Evolutionary conservation across 129 eudicot genomes (phyloP).

Genomic region (Tanacetum coccineum): DNA sequence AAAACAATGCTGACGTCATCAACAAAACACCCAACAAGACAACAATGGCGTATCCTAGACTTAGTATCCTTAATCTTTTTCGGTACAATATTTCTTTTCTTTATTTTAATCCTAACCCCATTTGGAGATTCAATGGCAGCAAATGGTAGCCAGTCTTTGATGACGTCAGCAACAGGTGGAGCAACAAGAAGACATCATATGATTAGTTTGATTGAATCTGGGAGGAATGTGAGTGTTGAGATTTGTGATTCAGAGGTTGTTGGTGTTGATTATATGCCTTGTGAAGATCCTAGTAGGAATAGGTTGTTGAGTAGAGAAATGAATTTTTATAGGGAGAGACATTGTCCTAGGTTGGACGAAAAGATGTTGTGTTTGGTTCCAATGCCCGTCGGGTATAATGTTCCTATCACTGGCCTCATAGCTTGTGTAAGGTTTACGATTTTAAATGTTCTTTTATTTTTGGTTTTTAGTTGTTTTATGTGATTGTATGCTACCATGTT

Average conservation of each 20-base stretch:
- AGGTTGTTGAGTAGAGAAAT: constrained; percentile 80
- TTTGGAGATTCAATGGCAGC: constrained; percentile 84
- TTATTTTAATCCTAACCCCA: constrained; percentile 66
- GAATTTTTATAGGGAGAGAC: constrained; percentile 89
- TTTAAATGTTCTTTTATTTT: neutral
- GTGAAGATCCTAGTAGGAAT: constrained; percentile 88
- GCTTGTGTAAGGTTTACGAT: constrained; percentile 69
- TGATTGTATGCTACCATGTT: neutral
- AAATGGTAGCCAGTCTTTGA: constrained; percentile 68
- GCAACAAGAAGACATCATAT: constrained; percentile 57
- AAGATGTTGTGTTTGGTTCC: constrained; percentile 80
- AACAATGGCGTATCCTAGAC: constrained; percentile 68
- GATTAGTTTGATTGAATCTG: constrained; percentile 48
- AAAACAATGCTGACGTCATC: constrained; percentile 14
- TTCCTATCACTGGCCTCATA: constrained; percentile 90
- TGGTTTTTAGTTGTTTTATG: neutral
- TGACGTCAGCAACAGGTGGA: constrained; percentile 44
- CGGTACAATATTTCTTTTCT: constrained; percentile 61
- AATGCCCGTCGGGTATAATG: constrained; percentile 67
- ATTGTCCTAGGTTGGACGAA: constrained; percentile 77
- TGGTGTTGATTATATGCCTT: constrained; percentile 85
- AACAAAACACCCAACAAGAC: constrained; percentile 40
- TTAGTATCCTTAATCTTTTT: constrained; percentile 57
- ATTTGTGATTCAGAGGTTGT: constrained; percentile 59
- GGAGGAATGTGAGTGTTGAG: constrained; percentile 39